Percentiles rank a stretch among this genome's conserved stretches.
Evolutionary conservation across 192 early-diverging fungal genomes (phyloP).

Genomic region (Backusella circina): DNA sequence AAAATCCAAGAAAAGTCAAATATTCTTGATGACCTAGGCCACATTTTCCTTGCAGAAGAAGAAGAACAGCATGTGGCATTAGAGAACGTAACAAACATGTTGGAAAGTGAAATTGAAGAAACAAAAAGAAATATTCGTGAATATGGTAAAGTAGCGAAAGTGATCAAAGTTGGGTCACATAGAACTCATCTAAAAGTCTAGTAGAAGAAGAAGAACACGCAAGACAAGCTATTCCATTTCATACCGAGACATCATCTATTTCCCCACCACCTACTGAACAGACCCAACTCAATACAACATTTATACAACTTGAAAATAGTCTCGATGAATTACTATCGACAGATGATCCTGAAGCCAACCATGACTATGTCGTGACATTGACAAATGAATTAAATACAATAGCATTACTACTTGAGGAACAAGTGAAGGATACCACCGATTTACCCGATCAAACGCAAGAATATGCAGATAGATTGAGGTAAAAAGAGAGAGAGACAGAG

Average conservation of each 20-base stretch:
- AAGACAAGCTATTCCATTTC: too few species aligned
- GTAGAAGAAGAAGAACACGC: background rate
- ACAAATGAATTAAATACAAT: background rate
- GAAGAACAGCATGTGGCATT: background rate
- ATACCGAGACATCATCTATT: background rate
- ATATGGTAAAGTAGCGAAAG: background rate
- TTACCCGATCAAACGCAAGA: background rate
- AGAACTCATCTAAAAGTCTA: too few species aligned
- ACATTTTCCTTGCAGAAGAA: background rate
- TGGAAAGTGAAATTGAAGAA: background rate
- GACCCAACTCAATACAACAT: background rate
- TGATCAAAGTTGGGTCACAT: background rate
- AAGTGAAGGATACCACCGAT: background rate
- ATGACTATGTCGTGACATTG: background rate
- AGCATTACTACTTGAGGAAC: background rate
- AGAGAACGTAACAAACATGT: background rate
- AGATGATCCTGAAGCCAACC: background rate
- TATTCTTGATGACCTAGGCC: background rate
- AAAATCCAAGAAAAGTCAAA: background rate
- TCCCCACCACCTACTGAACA: background rate
- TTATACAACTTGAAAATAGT: background rate
- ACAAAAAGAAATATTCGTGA: background rate
- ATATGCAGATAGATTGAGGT: background rate
- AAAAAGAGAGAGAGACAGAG: background rate
- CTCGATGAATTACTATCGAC: background rate